These are phyloP conservation scores for Populus hybrid DNA, from an alignment of 441 rosid species.

Conservation along the genomic window DNA sequence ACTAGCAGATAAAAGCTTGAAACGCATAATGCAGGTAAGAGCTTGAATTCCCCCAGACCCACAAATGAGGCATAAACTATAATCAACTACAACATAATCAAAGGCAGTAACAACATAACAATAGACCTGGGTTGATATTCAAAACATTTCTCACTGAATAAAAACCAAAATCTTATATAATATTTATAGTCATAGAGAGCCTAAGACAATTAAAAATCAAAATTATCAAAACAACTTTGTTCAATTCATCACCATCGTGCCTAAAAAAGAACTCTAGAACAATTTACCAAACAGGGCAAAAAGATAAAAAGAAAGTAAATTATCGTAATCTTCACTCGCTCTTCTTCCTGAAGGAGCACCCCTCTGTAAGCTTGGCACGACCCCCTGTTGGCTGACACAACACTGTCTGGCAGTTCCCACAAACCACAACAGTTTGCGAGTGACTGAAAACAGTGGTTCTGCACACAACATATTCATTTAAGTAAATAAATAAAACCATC, in stretches of 20 bases:
- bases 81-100: not conserved
- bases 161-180: not conserved
- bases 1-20: not conserved
- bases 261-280: not conserved
- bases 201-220: not conserved
- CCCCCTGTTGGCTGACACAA: constrained; percentile 85
- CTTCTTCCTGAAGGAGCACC: constrained; percentile 81
- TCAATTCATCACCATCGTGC: not conserved
- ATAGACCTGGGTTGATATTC: not conserved
- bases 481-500: not conserved
- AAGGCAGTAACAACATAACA: not conserved
- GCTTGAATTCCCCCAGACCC: not conserved
- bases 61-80: not conserved
- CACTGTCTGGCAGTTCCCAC: constrained; percentile 81
- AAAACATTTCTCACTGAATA: not conserved
- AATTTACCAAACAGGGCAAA: not conserved
- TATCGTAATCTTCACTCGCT: constrained; percentile 32
- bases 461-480: constrained; percentile 1
- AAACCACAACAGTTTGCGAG: constrained; percentile 78
- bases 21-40: not conserved
- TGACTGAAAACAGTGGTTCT: constrained; percentile 82
- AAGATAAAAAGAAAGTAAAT: not conserved
- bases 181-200: not conserved
- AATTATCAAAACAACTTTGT: not conserved
- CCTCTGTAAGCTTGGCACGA: constrained; percentile 69